Evolutionary conservation across 2,329 filamentous ascomycete species (phyloP).

Genomic region (Blastomyces percursus): DNA sequence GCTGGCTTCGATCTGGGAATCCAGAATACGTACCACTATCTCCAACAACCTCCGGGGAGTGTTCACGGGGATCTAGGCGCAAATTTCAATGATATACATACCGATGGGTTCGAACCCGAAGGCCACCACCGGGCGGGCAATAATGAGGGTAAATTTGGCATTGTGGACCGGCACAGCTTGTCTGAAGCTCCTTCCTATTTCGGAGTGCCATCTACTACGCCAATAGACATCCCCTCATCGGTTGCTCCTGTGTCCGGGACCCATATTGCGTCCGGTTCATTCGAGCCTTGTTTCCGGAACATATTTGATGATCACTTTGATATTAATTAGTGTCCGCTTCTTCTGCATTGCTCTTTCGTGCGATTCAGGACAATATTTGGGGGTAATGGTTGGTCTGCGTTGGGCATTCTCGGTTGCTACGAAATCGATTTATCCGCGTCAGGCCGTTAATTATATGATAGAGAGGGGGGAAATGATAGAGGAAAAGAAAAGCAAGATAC

Average conservation of each 20-base stretch:
- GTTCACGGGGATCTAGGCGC: constrained; percentile 26
- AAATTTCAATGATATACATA: constrained; percentile 22
- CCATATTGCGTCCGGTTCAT: neutral
- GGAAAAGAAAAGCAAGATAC: neutral
- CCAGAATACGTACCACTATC: constrained; percentile 30
- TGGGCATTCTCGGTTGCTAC: neutral
- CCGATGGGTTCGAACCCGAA: constrained; percentile 12
- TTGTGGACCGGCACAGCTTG: neutral
- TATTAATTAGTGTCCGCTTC: neutral
- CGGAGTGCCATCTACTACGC: neutral
- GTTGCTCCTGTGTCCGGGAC: neutral
- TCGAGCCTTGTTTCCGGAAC: neutral
- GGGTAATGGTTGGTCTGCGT: neutral
- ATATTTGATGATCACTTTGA: constrained; percentile 6
- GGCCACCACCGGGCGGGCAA: no score
- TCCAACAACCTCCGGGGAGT: constrained; percentile 26
- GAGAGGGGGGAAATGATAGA: neutral
- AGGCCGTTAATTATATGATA: neutral
- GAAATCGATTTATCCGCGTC: neutral
- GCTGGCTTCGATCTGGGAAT: constrained; percentile 24
- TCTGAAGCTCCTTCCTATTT: neutral
- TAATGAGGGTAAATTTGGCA: neutral
- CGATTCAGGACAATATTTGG: neutral
- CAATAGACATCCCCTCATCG: constrained; percentile 3
- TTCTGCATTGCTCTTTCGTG: neutral